Base-by-base conservation (phyloP, 2,329 filamentous ascomycete species). In the Phialocephala subalpina region DNA sequence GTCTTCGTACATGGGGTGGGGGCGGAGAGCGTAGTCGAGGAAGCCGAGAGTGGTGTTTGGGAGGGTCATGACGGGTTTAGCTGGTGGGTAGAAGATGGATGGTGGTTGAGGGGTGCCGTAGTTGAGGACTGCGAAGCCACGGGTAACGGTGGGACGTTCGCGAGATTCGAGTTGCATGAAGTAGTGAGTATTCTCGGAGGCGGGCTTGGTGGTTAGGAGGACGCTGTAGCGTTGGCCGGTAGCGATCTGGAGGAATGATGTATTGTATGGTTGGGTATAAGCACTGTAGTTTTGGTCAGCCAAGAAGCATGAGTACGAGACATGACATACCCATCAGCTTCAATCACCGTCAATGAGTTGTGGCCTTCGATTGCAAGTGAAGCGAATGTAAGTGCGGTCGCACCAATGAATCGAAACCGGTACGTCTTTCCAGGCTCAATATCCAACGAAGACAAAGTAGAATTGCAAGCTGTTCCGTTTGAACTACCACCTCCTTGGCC, bases 351-450 rank as follows among this genome's bases (percentile, higher is more conserved):
- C 45, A 91, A 73, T 11, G 83, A 77, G 1, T 79, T 72, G 70
- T 92, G 89, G 6, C 75, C 82, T 67, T 90, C 86, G 47, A 91
- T 83, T 0, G 79, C 86, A 2, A 89, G 70, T 1, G 82, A 81
- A 3, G 84, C 76, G 67, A 86, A 80, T 0, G 85, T 87, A 20
- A 90, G 77, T 0, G 85, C 85, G 0, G 83, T 84, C 0, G 76
- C 82, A 3, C 87, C 86, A 52, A 91, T 83, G 71, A 88, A 86
- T 11, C 89, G 82, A 60, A 91, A 76, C 1, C 88, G 82, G 70
- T 91, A 92, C 0, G 83, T 87, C 73, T 83, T 87, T 12, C 80
- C 84, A 0, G 88, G 86, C 42, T 88, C 78, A 9, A 92, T 85
- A 6, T 85, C 80, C 66, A 91, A 84, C 3, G 87, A 78, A 4